Evolutionary conservation across 345 rosid genomes (phyloP), one percentile per base, ranked within the genome.

Genomic region (Arabidopsis suecica): DNA sequence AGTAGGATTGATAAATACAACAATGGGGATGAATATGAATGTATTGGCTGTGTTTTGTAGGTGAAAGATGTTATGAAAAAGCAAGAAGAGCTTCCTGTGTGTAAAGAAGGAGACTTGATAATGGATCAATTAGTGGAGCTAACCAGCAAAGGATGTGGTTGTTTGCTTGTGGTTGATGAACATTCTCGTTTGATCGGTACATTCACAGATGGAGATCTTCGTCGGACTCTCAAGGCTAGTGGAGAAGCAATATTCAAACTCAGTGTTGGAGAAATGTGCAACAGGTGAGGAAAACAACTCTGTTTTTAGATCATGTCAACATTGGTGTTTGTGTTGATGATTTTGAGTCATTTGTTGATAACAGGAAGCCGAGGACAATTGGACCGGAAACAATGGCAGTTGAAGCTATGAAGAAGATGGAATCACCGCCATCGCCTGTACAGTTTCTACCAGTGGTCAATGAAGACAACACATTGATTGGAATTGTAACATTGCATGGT

Each of bases 391-490:
- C 97, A n/a, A 95, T 90, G 99, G 99, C 98, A 4, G 97, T 89
- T 82, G 98, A 90, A 77, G 99, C 97, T 33, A 92, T 92, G 99
- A 82, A 85, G 86, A 90, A 87, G 77, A 95, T 95, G 99, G 99
- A 95, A 66, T 88, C 98, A 0, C 98, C 98, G 9, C 99, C 99
- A 7, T 93, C 96, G 9, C 96, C 99, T 11, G 98, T 93, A 6
- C 99, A 95, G 60, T 95, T 95, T 80, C 81, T 95, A 71, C 98
- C 99, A 0, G 98, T 93, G 72, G 80, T 93, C 14, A 54, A 82
- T 72, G 80, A 82, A 23, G 84, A 84, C 44, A 90, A 88, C 59
- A 66, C 81, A 13, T 70, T 93, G 88, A 93, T 93, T 23, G 99
- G 98, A 68, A 89, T 96, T 55, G 80, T 96, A 16, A 96, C 96